Evolutionary conservation across 2,329 filamentous ascomycete genomes (phyloP), one percentile per base, ranked within the genome.

Genomic region (Plectosphaerella plurivora): DNA sequence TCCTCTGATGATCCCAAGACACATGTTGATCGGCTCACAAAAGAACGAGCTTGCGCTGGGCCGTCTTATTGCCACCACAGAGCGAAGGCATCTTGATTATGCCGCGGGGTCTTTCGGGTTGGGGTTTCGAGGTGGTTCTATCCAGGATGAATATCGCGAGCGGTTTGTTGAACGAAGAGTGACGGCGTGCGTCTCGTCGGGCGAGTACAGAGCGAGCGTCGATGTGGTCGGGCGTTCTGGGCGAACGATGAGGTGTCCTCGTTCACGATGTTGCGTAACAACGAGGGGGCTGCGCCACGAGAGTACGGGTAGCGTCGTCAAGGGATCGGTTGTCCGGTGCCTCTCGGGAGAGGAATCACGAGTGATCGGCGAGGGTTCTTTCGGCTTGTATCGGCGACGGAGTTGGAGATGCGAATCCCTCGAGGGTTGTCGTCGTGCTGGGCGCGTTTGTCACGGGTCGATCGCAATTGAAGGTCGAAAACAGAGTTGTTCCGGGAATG

Each of bases 21-120:
- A 7, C 37, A n/a, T 8, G 7, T 47, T 41, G 33, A 36, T 41
- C 36, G 57, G 82, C 83, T 68, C 75, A 95, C 88, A 97, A 80
- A 63, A 97, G 82, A 66, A 97, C 91, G 75, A 97, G 88, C 86
- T 97, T 97, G 75, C 91, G 89, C 83, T 95, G 89, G 63, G 93
- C 90, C 52, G 89, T 91, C 77, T 95, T 90, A 57, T 83, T 86
- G 60, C 86, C 84, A 64, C 87, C 86, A 68, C 87, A 88, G 57
- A 75, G 66, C 24, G 49, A 14, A 37, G 55, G 52, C 55, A 57
- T 57, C 16, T 28, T 51, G 46, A 45, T 10, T 33, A 12, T 33
- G 28, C 28, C 28, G 28, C 28, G 28, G 28, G 28, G 49, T 20
- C 36, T 45, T 46, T 50, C 8, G 44, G 28, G 28, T 33, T 33